Percentiles rank a stretch among this genome's conserved stretches.
Evolutionary conservation across 208 protist species (phyloP).

Genomic region (Wallacemonas sp.): DNA sequence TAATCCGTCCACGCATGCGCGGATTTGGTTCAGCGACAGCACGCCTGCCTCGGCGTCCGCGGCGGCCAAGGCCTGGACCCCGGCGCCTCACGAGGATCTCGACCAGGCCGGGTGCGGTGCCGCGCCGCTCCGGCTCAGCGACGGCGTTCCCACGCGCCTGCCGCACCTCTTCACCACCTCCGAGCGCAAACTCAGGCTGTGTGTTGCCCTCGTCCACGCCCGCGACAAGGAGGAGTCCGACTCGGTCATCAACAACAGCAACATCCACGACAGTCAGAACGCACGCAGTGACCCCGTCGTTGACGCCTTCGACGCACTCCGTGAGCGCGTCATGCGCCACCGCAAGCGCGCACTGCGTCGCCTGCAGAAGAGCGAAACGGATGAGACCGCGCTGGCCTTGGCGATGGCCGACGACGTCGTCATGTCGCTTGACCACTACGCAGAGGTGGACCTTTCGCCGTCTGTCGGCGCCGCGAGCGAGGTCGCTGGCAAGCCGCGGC

Average conservation of each 20-base stretch:
- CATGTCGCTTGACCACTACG: conserved; percentile 65
- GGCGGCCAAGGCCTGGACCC: conserved; percentile 17
- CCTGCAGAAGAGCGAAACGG: conserved; percentile 12
- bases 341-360: conserved; percentile 25
- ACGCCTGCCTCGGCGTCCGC: conserved; percentile 16
- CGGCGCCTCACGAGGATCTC: conserved; percentile 1
- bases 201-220: conserved; percentile 23
- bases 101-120: conserved; percentile 16
- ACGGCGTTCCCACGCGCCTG: conserved; percentile 3
- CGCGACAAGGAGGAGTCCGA: not conserved
- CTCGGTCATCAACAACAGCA: not conserved
- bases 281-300: not conserved
- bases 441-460: conserved; percentile 59
- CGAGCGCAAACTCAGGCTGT: conserved; percentile 28
- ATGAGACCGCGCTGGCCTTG: not conserved
- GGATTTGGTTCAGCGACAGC: conserved; percentile 37
- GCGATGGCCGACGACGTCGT: conserved; percentile 22
- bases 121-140: conserved; percentile 16
- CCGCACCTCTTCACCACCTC: conserved; percentile 21
- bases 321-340: conserved; percentile 3
- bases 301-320: conserved; percentile 7
- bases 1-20: conserved; percentile 13
- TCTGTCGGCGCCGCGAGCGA: conserved; percentile 45
- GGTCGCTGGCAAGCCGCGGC: conserved; percentile 24
- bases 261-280: not conserved